Base-by-base conservation (phyloP, 2,329 filamentous ascomycete genomes). In the Fusarium neocosmosporiellum region DNA sequence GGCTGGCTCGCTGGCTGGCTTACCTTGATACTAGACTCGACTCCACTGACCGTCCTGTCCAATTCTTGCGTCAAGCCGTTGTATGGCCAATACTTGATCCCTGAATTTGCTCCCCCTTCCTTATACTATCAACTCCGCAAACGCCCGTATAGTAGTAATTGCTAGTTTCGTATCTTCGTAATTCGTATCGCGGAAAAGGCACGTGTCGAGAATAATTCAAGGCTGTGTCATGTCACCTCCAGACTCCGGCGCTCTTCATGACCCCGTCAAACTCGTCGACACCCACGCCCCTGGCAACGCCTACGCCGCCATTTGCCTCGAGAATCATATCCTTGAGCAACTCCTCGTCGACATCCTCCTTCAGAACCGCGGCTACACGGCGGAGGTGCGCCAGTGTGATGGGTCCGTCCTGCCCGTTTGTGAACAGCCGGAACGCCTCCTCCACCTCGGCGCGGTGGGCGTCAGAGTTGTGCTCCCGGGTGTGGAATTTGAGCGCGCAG, bases 321-420 rank as follows among this genome's bases (percentile, higher is more conserved):
- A 95, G 85, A 66, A 99, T 92, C 96, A 99, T 99, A 84, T 98
- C 95, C 84, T 90, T 90, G 79, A 99, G 84, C 79, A 97, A 83
- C 57, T 94, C 92, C 77, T 98, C 96, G 67, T 90, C 89, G 27
- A 97, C 91, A 70, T 92, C 94, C 83, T 98, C 94, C 82, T 94
- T 94, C 77, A 99, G 84, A 76, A 94, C 89, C 75, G 89, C 90
- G 46, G 95, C 95, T 62, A 98, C 92, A 77, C 92, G 88, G 79
- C 90, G 89, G 79, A 99, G 83, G 83, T 97, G 93, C 18, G 88
- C 88, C 31, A 98, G 78, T 2, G 93, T 96, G 74, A 99, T 97
- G n/a, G 89, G 89, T 1, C 78, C 80, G 7, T 78, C 79, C 67
- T 74, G 76, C 80, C 84, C 75, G 81, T 89, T 88, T 1, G 92